Percentiles rank a stretch among this genome's conserved stretches.
These are phyloP conservation scores for Glaciozyma antarctica DNA, from an alignment of 768 basidiomycete genomes.

Conservation along the genomic window DNA sequence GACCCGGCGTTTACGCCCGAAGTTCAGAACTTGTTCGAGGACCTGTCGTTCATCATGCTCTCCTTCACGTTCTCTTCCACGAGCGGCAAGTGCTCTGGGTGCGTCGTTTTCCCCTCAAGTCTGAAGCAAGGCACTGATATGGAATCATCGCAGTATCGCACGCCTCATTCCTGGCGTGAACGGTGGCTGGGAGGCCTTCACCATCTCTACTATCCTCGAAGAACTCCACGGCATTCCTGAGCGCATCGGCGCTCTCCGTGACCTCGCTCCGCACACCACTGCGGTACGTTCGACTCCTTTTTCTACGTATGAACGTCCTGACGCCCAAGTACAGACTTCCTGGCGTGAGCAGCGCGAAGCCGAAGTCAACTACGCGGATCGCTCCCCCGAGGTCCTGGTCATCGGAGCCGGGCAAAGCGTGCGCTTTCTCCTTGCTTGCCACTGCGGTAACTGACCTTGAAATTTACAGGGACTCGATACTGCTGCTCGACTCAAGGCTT, in stretches of 20 bases:
- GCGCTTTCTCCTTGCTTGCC: not conserved
- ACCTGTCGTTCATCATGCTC: not conserved
- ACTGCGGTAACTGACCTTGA: not conserved
- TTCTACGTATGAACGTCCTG: no score
- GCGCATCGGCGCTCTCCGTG: not conserved
- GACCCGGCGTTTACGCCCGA: not conserved
- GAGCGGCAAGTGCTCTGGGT: not conserved
- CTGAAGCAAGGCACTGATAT: not conserved
- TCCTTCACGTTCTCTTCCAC: not conserved
- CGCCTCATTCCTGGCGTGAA: not conserved
- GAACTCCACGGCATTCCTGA: not conserved
- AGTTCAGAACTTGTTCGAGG: not conserved
- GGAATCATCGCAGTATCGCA: not conserved
- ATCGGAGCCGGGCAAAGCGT: constrained; percentile 40
- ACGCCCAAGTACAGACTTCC: no score
- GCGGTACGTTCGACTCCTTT: not conserved
- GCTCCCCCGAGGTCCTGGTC: constrained; percentile 38
- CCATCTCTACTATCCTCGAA: not conserved
- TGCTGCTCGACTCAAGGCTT: constrained; percentile 53
- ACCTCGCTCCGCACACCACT: not conserved
- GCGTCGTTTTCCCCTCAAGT: not conserved
- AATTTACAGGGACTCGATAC: constrained; percentile 44
- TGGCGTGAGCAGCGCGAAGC: not conserved
- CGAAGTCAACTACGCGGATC: not conserved
- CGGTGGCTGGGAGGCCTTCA: not conserved